phyloP scores from a whole-genome alignment of 1,284 basidiomycete genomes.

The Meira miltonrushii region DNA sequence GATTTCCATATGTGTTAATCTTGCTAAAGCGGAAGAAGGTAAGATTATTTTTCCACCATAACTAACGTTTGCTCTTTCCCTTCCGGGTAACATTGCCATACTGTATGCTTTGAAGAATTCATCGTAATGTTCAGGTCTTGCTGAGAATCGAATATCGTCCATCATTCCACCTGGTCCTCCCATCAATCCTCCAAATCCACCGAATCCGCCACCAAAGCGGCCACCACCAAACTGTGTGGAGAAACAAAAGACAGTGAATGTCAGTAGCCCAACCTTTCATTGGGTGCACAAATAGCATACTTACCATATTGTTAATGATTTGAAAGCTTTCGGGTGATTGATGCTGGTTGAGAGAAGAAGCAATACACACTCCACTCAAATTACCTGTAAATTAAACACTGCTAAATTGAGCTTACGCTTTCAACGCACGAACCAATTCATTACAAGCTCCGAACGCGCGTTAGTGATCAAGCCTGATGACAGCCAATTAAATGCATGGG shows the following conservation, averaged over 20 bases:
- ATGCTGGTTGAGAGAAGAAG: no score
- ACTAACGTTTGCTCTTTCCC: slow-evolving; percentile 76
- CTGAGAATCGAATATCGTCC: slow-evolving; percentile 31
- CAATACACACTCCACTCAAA: no score
- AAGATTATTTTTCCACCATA: slow-evolving; percentile 99
- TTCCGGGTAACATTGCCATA: slow-evolving; percentile 75
- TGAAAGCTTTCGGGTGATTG: no score
- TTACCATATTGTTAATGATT: no score
- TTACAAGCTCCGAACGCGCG: no score
- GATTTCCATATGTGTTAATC: slow-evolving; percentile 80
- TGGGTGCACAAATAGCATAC: no score
- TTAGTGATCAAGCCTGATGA: no score
- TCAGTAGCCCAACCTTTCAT: not conserved
- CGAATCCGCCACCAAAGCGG: slow-evolving; percentile 15
- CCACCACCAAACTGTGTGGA: slow-evolving; percentile 2
- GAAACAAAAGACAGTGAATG: not conserved
- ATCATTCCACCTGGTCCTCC: slow-evolving; percentile 32
- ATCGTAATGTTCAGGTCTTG: slow-evolving; percentile 46
- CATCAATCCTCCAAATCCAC: slow-evolving; percentile 17
- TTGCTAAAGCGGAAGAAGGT: slow-evolving; percentile 89
- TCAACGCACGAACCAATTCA: no score
- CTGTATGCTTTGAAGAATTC: slow-evolving; percentile 63
- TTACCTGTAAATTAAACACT: no score
- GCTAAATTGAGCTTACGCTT: no score
- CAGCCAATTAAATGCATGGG: no score